These are phyloP conservation scores for Podaxis sp. DNA, from an alignment of 768 basidiomycete genomes.

Conservation along the genomic window DNA sequence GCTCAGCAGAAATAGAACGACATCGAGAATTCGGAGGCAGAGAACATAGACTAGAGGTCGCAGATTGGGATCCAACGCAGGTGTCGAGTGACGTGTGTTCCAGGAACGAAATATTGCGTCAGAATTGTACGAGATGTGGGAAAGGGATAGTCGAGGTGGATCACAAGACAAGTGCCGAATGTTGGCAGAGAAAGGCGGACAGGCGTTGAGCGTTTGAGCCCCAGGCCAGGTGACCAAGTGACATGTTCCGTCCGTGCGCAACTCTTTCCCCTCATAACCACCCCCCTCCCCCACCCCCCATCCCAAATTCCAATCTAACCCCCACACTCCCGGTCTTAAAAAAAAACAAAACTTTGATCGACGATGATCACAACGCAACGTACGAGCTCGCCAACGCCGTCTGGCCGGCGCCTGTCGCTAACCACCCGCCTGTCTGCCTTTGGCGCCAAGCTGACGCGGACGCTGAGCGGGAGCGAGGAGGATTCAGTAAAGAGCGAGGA, in stretches of 20 bases:
- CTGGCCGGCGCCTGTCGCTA: not conserved
- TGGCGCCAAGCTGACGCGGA: constrained; percentile 1
- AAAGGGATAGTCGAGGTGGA: too few species aligned
- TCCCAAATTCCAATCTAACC: not conserved
- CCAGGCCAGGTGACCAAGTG: not conserved
- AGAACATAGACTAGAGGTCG: too few species aligned
- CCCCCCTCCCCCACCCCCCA: not conserved
- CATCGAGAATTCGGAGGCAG: too few species aligned
- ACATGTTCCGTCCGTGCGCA: not conserved
- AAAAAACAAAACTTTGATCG: not conserved
- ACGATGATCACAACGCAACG: not conserved
- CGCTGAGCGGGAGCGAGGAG: not conserved
- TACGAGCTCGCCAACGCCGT: not conserved
- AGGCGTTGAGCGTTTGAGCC: too few species aligned
- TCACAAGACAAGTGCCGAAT: too few species aligned
- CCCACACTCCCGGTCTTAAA: not conserved
- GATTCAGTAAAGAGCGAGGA: not conserved
- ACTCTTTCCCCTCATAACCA: not conserved
- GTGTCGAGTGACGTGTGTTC: too few species aligned
- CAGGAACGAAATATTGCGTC: too few species aligned
- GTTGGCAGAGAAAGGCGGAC: too few species aligned
- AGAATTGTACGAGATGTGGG: too few species aligned
- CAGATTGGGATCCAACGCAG: too few species aligned
- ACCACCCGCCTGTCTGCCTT: not conserved
- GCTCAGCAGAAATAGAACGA: too few species aligned